Evolutionary conservation across 768 basidiomycete species (phyloP).

Genomic region (Auriscalpium orientale): DNA sequence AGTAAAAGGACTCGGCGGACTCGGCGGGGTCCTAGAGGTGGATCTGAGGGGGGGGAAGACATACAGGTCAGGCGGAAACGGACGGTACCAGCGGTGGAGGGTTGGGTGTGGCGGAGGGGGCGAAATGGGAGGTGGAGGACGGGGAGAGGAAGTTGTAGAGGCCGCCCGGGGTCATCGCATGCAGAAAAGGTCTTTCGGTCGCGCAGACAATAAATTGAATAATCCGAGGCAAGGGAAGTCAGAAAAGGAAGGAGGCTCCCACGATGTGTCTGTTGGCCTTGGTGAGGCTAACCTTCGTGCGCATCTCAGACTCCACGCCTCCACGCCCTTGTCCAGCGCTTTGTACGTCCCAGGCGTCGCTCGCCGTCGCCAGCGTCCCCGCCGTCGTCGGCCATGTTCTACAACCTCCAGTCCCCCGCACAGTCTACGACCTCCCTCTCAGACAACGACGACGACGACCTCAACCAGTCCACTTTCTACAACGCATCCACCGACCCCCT

Average conservation of each 20-base stretch:
- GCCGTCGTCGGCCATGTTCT: slow-evolving; percentile 27
- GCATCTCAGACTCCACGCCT: neutral
- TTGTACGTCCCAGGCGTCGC: neutral
- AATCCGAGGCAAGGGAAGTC: neutral
- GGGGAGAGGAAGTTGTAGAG: neutral
- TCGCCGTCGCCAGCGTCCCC: slow-evolving; percentile 9
- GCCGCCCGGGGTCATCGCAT: neutral
- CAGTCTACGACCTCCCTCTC: slow-evolving; percentile 76
- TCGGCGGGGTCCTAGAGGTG: neutral
- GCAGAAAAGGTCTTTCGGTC: too few relatives aligned
- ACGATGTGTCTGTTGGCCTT: neutral
- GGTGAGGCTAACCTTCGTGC: neutral
- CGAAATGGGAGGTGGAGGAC: neutral
- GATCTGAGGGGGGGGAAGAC: neutral
- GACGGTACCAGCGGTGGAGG: neutral
- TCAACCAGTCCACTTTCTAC: slow-evolving; percentile 37
- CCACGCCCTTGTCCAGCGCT: neutral
- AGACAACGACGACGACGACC: slow-evolving; percentile 62
- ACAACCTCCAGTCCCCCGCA: slow-evolving; percentile 39
- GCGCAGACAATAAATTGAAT: too few relatives aligned
- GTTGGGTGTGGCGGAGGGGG: neutral
- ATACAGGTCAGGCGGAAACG: neutral
- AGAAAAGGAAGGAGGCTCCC: neutral
- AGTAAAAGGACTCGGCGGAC: slow-evolving; percentile 29
- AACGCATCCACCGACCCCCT: slow-evolving; percentile 17